Percentiles rank a stretch among this genome's conserved stretches.
Conservation (phyloP, 495 filamentous ascomycete species). For the Xylaria longipes region DNA sequence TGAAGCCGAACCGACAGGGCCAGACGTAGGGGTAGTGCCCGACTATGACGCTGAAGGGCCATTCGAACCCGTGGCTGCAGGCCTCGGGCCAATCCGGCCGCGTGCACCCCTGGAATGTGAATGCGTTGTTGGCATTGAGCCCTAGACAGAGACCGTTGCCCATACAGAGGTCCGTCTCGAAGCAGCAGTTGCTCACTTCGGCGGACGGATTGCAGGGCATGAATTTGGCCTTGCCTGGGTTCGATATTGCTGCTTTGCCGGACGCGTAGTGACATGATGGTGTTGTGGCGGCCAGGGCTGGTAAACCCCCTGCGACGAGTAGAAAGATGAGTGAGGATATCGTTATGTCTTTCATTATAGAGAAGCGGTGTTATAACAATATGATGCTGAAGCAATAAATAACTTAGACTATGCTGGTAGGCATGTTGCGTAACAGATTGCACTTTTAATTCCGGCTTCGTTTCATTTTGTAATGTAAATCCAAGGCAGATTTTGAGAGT, state of each 20-base stretch:
- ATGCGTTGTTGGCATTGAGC: conserved; percentile 28
- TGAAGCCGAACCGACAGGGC: not conserved
- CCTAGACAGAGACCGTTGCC: conserved; percentile 31
- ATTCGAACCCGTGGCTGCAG: conserved; percentile 7
- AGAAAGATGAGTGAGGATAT: not conserved
- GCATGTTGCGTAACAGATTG: not conserved
- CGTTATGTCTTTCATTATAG: not conserved
- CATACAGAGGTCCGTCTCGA: conserved; percentile 30
- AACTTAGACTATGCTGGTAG: not conserved
- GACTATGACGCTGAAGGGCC: not conserved
- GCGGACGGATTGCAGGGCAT: conserved; percentile 26
- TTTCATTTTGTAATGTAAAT: not conserved
- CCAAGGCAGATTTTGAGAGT: not conserved
- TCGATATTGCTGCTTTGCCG: not conserved
- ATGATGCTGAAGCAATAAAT: not conserved
- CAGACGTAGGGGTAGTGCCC: not conserved
- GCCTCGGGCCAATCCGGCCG: conserved; percentile 23
- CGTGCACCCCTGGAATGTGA: conserved; percentile 30
- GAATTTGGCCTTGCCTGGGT: not conserved
- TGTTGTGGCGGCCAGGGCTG: not conserved
- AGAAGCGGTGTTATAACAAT: not conserved
- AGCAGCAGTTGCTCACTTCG: conserved; percentile 29
- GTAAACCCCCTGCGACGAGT: not conserved
- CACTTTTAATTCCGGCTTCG: not conserved
- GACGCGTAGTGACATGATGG: not conserved